A percentile compares a stretch with the other conserved stretches of the same genome.
phyloP scores from a whole-genome alignment of 2,329 filamentous ascomycete species.

The Fulvia fulva region DNA sequence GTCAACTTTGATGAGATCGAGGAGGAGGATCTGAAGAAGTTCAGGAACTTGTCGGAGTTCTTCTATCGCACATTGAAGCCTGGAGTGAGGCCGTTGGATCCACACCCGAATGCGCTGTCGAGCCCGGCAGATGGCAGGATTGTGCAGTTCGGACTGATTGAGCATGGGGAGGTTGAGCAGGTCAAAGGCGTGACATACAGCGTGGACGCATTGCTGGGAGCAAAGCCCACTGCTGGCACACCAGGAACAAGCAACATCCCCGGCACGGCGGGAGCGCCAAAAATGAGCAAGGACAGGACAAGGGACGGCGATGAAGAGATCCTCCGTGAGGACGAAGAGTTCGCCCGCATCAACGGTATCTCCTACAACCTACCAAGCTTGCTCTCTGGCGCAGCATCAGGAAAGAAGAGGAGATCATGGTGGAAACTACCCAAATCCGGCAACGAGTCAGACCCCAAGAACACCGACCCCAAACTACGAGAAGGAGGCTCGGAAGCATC shows the following conservation, averaged over 20 bases:
- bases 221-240: conserved; percentile 47
- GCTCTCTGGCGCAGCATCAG: conserved; percentile 61
- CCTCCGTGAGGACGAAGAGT: conserved; percentile 81
- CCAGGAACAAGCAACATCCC: conserved; percentile 32
- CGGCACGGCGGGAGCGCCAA: conserved; percentile 36
- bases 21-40: conserved; percentile 82
- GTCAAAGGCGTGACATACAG: conserved; percentile 99
- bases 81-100: conserved; percentile 77
- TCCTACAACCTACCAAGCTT: conserved; percentile 87
- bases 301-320: conserved; percentile 52
- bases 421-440: conserved; percentile 28
- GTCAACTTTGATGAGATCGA: conserved; percentile 83
- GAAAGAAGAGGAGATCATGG: conserved; percentile 18
- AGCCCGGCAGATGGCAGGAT: conserved; percentile 88
- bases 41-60: conserved; percentile 91
- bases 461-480: conserved; percentile 13
- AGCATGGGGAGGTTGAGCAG: conserved; percentile 92
- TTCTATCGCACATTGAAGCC: conserved; percentile 95
- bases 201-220: conserved; percentile 82
- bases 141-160: conserved; percentile 86
- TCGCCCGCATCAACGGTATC: conserved; percentile 90
- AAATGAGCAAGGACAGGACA: conserved; percentile 30
- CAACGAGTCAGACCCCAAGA: conserved; percentile 22
- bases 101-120: conserved; percentile 72
- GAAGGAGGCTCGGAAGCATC: conserved; percentile 23